Evolutionary conservation across 2,329 filamentous ascomycete species (phyloP), one percentile per base, ranked within the genome.

Genomic region (Colletotrichum sp.): DNA sequence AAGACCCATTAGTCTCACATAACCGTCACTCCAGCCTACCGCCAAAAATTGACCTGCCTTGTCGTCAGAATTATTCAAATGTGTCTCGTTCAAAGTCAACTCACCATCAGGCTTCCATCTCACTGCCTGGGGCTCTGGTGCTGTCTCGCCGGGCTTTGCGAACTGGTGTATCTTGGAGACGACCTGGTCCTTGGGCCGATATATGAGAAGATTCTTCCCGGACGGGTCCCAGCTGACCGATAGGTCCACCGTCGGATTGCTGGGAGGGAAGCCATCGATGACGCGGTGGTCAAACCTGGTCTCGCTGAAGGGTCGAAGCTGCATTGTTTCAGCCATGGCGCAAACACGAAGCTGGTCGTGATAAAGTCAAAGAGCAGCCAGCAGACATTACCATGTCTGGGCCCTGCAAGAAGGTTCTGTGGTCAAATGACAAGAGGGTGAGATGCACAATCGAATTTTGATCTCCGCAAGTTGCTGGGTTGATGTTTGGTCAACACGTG

Each of bases 191-290:
- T 94, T 95, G 18, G 96, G 90, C 65, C 96, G 91, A 84, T 94
- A 96, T 58, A 98, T 92, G 78, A 94, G 89, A 21, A 98, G 87
- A 66, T 92, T 92, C 65, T 92, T 92, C 76, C 92, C 91, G 18
- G 89, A 88, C n/a, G 89, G 91, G 15, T 94, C 94, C 83, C 86
- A 86, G 15, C 96, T 89, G 7, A 93, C 93, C n/a, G 94, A 89
- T 61, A 98, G 89, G 84, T 98, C 95, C 87, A 98, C 94, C 10
- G 93, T 94, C 18, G 96, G 95, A 83, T 95, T 98, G 84, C 94
- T 95, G 30, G 93, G 89, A 38, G 96, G 88, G 66, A 94, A 89
- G 62, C 88, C 86, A 43, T 88, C 85, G 48, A 90, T 88, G 26
- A 92, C 88, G 28, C 88, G 88, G 61, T 88, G 85, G 66, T 90